A percentile compares a stretch with the other conserved stretches of the same genome.
Conservation (phyloP, 352 stramenopile species). For the Phytophthora pinifolia region DNA sequence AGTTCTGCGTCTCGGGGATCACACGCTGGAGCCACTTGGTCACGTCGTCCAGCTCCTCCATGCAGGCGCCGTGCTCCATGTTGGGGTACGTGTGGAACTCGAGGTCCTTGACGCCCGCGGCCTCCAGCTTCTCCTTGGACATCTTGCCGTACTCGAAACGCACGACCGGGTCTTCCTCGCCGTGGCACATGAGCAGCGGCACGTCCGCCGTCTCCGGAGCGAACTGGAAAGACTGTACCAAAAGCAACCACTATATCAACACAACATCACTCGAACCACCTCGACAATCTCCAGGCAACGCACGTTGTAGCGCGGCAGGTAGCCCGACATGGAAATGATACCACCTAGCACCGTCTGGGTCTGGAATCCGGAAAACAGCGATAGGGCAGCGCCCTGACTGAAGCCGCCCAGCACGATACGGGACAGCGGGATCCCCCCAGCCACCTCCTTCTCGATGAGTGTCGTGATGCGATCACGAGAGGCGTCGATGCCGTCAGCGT, state of each 20-base stretch:
- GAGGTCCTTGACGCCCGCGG: slow-evolving; percentile 47
- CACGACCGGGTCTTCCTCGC: slow-evolving; percentile 65
- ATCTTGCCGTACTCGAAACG: slow-evolving; percentile 58
- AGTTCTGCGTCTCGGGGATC: slow-evolving; percentile 33
- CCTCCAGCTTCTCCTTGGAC: slow-evolving; percentile 63
- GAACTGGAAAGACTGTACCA: slow-evolving; percentile 46
- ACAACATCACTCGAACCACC: not conserved
- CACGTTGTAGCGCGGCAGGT: slow-evolving; percentile 61
- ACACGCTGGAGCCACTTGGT: slow-evolving; percentile 61
- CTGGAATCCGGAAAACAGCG: slow-evolving; percentile 83
- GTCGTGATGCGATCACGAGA: slow-evolving; percentile 64
- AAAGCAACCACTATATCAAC: too few species aligned
- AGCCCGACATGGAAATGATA: slow-evolving; percentile 70
- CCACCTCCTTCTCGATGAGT: slow-evolving; percentile 85
- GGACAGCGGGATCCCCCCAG: slow-evolving; percentile 72
- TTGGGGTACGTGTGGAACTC: slow-evolving; percentile 65
- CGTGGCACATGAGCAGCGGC: slow-evolving; percentile 80
- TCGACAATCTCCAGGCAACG: not conserved
- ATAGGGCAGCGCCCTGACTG: slow-evolving; percentile 91
- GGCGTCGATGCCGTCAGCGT: slow-evolving; percentile 87
- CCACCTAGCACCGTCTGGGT: slow-evolving; percentile 59
- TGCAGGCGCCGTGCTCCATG: slow-evolving; percentile 66
- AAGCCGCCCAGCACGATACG: slow-evolving; percentile 95
- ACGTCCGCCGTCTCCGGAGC: slow-evolving; percentile 54
- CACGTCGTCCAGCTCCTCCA: slow-evolving; percentile 72